Evolutionary conservation across 2,329 filamentous ascomycete genomes (phyloP), one percentile per base, ranked within the genome.

Genomic region (Epichloe gansuensis): DNA sequence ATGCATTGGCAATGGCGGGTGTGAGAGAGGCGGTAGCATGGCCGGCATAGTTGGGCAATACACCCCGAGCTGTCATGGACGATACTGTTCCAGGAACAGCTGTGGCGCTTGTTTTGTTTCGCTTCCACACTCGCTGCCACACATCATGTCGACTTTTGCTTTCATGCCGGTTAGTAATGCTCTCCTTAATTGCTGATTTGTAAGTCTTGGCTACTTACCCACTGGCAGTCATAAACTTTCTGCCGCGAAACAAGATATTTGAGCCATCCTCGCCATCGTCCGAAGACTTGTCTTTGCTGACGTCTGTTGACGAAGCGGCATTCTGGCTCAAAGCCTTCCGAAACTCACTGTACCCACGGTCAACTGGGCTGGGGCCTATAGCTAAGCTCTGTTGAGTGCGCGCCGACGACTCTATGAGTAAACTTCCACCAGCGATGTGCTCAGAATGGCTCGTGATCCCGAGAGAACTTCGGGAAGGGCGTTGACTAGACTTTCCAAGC

Each of bases 21-120:
- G 68, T 65, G 21, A 76, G 65, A 46, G 73, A 77, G 23, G 75
- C 74, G 9, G 75, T 73, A 23, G 76, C 76, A 58, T 78, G 67
- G 17, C 76, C 75, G 9, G 68, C 62, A 52, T 76, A 78, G 35
- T 77, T 74, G 15, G 76, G 77, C 45, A 80, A 63, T 43, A 74
- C 70, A n/a, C 75, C 77, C 31, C 73, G 75, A 7, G 73, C 76
- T 12, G 75, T 79, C 44, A 72, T 74, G 3, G 76, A 74, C 3
- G 75, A 76, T 47, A 80, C 64, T 9, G 75, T 67, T 48, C 75
- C 68, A 11, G 73, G 72, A 44, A 73, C 65, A 7, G 63, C 71
- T 44, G 66, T 66, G 45, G 67, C 72, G 53, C 73, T 77, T 12
- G 74, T 66, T 38, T 74, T 70, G n/a, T 73, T 72, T 57, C 73